Conservation (phyloP, 2,329 filamentous ascomycete genomes). For the Monosporascus sp. region DNA sequence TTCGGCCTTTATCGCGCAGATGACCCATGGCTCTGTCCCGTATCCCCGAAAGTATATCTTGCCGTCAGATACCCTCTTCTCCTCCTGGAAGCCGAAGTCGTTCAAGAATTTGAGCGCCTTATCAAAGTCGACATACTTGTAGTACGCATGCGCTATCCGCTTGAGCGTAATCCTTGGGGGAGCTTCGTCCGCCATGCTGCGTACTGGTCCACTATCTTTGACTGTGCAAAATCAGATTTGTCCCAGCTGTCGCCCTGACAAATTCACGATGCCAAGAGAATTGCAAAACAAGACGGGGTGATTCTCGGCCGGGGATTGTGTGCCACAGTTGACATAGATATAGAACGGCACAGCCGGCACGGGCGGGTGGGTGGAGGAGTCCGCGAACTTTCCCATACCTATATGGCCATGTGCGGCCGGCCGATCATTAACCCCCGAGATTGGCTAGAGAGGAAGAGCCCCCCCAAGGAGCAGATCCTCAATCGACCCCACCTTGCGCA, state of each 20-base stretch:
- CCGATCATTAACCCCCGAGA: conserved; percentile 14
- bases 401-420: conserved; percentile 1
- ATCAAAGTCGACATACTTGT: conserved; percentile 40
- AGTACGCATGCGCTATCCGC: conserved; percentile 39
- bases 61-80: conserved; percentile 29
- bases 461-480: not conserved
- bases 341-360: conserved; percentile 7
- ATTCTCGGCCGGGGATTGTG: not conserved
- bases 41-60: conserved; percentile 57
- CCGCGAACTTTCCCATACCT: conserved; percentile 7
- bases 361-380: conserved; percentile 22
- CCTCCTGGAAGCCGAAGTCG: conserved; percentile 43
- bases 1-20: conserved; percentile 44
- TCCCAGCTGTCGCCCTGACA: too few species aligned
- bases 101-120: conserved; percentile 35
- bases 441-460: not conserved
- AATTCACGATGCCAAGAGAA: not conserved
- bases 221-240: not conserved
- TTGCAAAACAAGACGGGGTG: not conserved
- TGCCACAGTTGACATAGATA: conserved; percentile 5
- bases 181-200: conserved; percentile 15
- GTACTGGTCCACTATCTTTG: not conserved
- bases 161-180: conserved; percentile 24
- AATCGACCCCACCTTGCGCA: not conserved
- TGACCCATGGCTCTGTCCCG: conserved; percentile 53